Percentiles rank a stretch among this genome's conserved stretches.
Evolutionary conservation across 73 alveolate species (phyloP).

Genomic region (Paramecium octaurelia): DNA sequence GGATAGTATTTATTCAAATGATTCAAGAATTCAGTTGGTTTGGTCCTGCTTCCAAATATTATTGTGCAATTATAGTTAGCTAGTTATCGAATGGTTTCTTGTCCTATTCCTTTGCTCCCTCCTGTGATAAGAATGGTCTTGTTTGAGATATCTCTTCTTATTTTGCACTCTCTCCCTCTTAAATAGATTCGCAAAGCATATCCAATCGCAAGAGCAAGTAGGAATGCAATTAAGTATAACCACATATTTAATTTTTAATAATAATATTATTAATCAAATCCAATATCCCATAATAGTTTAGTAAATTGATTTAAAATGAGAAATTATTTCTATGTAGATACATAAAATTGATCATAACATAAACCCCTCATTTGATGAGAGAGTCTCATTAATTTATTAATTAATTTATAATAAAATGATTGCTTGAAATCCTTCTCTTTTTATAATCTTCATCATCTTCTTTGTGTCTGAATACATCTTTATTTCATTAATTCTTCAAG

Average conservation of each 20-base stretch:
- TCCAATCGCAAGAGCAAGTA: background rate
- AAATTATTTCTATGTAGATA: too few species aligned
- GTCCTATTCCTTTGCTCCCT: constrained; percentile 46
- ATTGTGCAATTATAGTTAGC: background rate
- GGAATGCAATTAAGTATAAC: background rate
- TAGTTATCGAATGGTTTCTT: background rate
- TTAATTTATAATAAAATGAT: too few species aligned
- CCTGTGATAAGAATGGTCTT: constrained; percentile 33
- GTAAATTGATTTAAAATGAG: too few species aligned
- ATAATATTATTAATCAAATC: too few species aligned
- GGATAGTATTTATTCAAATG: background rate
- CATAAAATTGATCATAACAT: too few species aligned
- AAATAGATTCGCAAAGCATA: background rate
- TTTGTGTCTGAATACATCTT: too few species aligned
- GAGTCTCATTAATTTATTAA: too few species aligned
- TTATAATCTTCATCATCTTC: too few species aligned
- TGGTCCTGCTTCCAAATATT: background rate
- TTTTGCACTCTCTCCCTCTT: background rate
- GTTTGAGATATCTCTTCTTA: background rate
- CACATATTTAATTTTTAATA: background rate
- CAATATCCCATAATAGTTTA: too few species aligned
- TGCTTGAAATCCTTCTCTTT: too few species aligned
- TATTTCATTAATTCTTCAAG: background rate
- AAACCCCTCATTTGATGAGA: too few species aligned
- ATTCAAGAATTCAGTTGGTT: background rate